phyloP scores from a whole-genome alignment of 306 rosid genomes.

The Herpetospermum pedunculosum region DNA sequence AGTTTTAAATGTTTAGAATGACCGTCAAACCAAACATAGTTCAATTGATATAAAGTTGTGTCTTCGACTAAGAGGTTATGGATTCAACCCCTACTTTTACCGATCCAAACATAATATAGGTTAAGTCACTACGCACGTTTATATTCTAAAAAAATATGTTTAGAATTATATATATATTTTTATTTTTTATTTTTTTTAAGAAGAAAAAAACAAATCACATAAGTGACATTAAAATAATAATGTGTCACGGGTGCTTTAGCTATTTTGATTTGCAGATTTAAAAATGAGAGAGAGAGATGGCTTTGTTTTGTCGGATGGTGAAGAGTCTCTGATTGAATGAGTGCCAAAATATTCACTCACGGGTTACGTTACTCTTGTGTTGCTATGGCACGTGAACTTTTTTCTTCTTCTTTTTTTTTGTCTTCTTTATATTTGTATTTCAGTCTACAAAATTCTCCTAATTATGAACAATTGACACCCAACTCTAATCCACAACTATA shows the following conservation, averaged over 20 bases:
- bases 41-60: too few relatives aligned
- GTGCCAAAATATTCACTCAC: slow-evolving; percentile 13
- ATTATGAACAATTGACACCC: background rate
- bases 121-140: too few relatives aligned
- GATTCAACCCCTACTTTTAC: too few relatives aligned
- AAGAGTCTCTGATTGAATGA: background rate
- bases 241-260: slow-evolving; percentile 3
- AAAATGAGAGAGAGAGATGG: background rate
- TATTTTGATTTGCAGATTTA: background rate
- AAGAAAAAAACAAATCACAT: too few relatives aligned
- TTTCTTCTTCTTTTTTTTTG: background rate
- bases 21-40: too few relatives aligned
- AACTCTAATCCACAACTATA: background rate
- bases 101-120: too few relatives aligned
- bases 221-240: too few relatives aligned
- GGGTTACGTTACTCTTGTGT: background rate
- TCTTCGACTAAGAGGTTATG: too few relatives aligned
- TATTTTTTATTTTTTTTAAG: too few relatives aligned
- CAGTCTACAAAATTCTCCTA: background rate
- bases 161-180: too few relatives aligned
- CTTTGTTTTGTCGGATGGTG: background rate
- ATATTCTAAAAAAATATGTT: too few relatives aligned
- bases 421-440: background rate
- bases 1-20: too few relatives aligned
- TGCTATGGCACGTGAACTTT: background rate